Evolutionary conservation across 208 protist species (phyloP).

Genomic region (Trichomonas tenax): DNA sequence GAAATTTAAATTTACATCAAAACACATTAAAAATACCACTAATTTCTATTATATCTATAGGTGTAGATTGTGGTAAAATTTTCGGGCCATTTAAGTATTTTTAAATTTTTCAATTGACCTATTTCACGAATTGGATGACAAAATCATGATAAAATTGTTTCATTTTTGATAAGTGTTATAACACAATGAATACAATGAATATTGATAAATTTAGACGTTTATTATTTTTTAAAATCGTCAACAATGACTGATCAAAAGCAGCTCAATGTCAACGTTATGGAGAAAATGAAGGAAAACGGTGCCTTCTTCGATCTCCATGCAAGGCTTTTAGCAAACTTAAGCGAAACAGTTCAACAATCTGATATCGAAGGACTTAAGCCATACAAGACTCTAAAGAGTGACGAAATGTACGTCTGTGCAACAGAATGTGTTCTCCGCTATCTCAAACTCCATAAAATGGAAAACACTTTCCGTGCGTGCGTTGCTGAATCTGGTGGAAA

Average conservation of each 20-base stretch:
- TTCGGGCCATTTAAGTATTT: no score
- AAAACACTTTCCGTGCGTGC: background rate
- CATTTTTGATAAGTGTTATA: no score
- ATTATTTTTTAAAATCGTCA: no score
- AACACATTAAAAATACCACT: no score
- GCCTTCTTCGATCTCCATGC: background rate
- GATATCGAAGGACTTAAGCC: background rate
- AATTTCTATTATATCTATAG: no score
- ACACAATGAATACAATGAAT: no score
- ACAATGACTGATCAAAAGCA: background rate
- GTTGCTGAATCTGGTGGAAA: background rate
- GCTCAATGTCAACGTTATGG: background rate
- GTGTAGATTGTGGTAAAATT: no score
- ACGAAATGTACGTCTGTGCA: background rate
- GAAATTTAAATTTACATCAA: no score
- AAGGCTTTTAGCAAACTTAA: background rate
- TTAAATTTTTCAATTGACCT: no score
- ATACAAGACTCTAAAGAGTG: background rate
- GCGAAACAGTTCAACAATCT: background rate
- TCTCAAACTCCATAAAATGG: background rate
- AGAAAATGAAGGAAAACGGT: background rate
- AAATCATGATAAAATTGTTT: no score
- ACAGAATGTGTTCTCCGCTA: background rate
- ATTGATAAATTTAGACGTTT: no score
- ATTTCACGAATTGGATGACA: no score